phyloP scores from a whole-genome alignment of 140 eudicot species.

The Cichorium intybus region DNA sequence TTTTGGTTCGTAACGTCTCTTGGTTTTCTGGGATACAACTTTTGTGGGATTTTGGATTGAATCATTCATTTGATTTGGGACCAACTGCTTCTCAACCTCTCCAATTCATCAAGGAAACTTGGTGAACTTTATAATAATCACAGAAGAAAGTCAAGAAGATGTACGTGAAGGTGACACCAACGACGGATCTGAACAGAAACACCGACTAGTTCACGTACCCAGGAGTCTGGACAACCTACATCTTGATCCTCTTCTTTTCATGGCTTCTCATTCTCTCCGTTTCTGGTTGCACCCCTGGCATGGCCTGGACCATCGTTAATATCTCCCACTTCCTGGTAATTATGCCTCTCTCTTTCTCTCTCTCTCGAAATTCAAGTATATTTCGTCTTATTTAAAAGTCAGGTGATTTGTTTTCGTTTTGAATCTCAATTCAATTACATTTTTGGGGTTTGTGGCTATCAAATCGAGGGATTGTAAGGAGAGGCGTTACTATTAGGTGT shows the following conservation, averaged over 20 bases:
- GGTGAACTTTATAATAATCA: neutral
- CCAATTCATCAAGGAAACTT: neutral
- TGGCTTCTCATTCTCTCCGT: neutral
- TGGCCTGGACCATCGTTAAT: neutral
- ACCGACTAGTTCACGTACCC: neutral
- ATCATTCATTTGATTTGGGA: neutral
- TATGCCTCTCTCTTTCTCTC: neutral
- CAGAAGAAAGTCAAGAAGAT: no score
- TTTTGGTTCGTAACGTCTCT: neutral
- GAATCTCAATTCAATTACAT: neutral
- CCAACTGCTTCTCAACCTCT: neutral
- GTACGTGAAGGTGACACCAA: neutral
- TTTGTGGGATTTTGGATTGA: neutral
- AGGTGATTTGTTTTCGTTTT: neutral
- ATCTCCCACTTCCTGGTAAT: neutral
- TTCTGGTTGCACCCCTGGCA: neutral
- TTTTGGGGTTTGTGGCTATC: neutral
- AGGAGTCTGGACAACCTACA: neutral
- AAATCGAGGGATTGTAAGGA: neutral
- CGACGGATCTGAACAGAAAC: constrained; percentile 1
- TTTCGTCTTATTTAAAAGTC: neutral
- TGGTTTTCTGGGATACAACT: neutral
- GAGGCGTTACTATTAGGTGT: neutral
- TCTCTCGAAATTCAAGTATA: neutral
- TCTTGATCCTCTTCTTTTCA: neutral